phyloP scores from a whole-genome alignment of 176 grass and related monocot species.

The Elymus sibiricus region DNA sequence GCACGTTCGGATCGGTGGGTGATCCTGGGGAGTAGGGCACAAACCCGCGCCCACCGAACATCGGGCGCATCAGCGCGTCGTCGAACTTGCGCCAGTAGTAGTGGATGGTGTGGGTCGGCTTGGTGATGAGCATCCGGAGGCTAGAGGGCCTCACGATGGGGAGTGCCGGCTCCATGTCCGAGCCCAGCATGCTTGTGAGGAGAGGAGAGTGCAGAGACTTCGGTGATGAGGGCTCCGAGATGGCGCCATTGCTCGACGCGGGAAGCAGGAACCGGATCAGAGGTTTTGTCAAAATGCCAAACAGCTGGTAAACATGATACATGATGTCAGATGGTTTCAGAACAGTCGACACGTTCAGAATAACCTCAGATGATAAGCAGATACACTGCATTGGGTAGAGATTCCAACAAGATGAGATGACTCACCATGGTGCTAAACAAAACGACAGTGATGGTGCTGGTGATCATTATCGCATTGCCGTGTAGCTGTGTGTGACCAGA shows the following conservation, averaged over 20 bases:
- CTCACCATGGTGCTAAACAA: constrained; percentile 96
- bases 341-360: not conserved
- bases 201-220: constrained; percentile 66
- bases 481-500: constrained; percentile 84
- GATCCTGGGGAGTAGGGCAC: constrained; percentile 78
- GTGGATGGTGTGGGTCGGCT: constrained; percentile 81
- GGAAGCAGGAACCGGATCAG: constrained; percentile 71
- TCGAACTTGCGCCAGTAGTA: constrained; percentile 99
- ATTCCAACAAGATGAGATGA: constrained; percentile 13
- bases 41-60: constrained; percentile 89
- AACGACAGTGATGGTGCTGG: constrained; percentile 96
- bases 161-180: constrained; percentile 40
- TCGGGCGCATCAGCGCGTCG: constrained; percentile 79
- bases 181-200: constrained; percentile 48
- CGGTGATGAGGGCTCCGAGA: constrained; percentile 69
- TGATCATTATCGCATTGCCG: constrained; percentile 96
- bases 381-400: not conserved
- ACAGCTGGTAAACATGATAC: constrained; percentile 48
- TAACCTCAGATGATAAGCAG: not conserved
- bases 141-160: constrained; percentile 66
- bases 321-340: constrained; percentile 20
- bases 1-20: constrained; percentile 58
- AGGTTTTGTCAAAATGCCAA: constrained; percentile 95
- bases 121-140: constrained; percentile 86
- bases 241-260: not conserved